Percentiles rank a stretch among this genome's conserved stretches.
Evolutionary conservation across 2,329 filamentous ascomycete genomes (phyloP).

Genomic region (Fusarium chuoi): DNA sequence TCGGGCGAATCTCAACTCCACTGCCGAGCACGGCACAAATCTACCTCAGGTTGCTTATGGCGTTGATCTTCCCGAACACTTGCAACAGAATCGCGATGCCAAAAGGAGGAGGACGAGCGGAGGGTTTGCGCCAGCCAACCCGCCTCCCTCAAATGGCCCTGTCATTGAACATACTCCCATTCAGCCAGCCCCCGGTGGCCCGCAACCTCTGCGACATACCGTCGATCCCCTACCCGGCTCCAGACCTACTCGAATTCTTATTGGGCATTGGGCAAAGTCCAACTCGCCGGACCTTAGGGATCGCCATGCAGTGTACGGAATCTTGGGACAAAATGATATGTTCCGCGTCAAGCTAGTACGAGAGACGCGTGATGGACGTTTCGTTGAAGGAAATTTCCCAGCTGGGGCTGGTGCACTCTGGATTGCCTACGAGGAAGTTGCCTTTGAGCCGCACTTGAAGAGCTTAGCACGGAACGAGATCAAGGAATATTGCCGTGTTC

Average conservation of each 20-base stretch:
- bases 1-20: conserved; percentile 56
- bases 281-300: conserved; percentile 58
- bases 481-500: conserved; percentile 72
- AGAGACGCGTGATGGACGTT: conserved; percentile 69
- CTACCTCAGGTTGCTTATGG: conserved; percentile 63
- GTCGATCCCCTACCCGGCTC: conserved; percentile 60
- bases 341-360: conserved; percentile 71
- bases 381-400: conserved; percentile 69
- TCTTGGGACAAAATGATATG: conserved; percentile 71
- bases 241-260: conserved; percentile 65
- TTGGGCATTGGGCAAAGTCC: conserved; percentile 70
- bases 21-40: conserved; percentile 54
- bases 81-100: conserved; percentile 50
- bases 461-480: conserved; percentile 63
- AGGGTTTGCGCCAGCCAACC: conserved; percentile 49
- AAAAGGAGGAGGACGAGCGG: conserved; percentile 61
- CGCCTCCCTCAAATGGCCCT: conserved; percentile 41
- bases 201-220: conserved; percentile 31
- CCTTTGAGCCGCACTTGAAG: conserved; percentile 66
- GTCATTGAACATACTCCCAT: conserved; percentile 36
- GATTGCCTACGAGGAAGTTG: conserved; percentile 71
- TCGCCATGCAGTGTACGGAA: conserved; percentile 71
- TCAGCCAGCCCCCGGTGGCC: conserved; percentile 35
- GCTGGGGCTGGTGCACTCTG: conserved; percentile 68
- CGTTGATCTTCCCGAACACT: conserved; percentile 57